phyloP scores from a whole-genome alignment of 108 stramenopile species.

The Seminavis robusta region DNA sequence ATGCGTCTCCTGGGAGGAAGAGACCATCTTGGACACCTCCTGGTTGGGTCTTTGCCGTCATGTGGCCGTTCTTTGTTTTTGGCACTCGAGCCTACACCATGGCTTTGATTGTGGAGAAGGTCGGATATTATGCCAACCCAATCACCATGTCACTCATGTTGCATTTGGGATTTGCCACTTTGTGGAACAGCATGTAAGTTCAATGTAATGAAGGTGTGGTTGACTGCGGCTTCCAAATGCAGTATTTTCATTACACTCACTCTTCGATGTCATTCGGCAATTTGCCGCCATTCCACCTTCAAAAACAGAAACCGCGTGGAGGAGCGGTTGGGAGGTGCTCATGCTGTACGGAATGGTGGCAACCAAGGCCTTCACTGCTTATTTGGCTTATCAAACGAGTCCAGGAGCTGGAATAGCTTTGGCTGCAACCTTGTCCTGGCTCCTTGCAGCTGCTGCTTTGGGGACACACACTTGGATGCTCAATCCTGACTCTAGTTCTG shows the following conservation, averaged over 20 bases:
- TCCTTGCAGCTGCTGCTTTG: slow-evolving; percentile 2
- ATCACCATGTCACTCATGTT: not conserved
- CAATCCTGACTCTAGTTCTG: slow-evolving; percentile 6
- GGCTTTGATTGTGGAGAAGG: not conserved
- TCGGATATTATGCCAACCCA: not conserved
- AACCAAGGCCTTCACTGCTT: not conserved
- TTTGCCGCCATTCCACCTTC: not conserved
- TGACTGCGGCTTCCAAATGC: not conserved
- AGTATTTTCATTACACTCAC: not conserved
- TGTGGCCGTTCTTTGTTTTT: slow-evolving; percentile 13
- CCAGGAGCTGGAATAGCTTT: not conserved
- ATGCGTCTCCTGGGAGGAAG: not conserved
- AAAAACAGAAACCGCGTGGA: not conserved
- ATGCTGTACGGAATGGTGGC: not conserved
- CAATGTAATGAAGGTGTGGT: not conserved
- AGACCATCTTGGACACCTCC: slow-evolving; percentile 8
- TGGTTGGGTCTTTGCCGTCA: slow-evolving; percentile 5
- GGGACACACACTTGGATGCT: slow-evolving; percentile 2
- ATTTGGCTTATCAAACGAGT: not conserved
- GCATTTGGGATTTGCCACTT: not conserved
- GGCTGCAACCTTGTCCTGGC: slow-evolving; percentile 1
- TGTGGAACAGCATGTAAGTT: slow-evolving; percentile 8
- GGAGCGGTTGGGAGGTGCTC: not conserved
- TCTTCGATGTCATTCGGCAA: not conserved
- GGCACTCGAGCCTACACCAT: not conserved